A percentile compares a stretch with the other conserved stretches of the same genome.
Evolutionary conservation across 768 basidiomycete species (phyloP).

Genomic region (Tricholomella constricta): DNA sequence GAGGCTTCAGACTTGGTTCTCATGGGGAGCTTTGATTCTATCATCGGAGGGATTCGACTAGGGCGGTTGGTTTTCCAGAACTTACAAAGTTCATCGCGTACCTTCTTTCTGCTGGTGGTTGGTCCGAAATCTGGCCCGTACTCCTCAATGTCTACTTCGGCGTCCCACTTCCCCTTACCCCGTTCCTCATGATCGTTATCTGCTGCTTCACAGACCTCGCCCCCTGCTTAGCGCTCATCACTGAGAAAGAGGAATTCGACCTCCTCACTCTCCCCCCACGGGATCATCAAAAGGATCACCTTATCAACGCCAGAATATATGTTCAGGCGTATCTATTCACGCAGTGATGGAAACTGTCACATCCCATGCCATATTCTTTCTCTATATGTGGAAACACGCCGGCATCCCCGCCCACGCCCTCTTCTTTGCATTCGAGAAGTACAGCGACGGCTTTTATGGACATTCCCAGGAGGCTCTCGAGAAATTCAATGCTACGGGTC

Average conservation of each 20-base stretch:
- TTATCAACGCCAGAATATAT: constrained; percentile 22
- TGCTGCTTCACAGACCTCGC: constrained; percentile 21
- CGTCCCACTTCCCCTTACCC: constrained; percentile 58
- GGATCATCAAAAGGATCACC: constrained; percentile 20
- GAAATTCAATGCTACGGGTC: constrained; percentile 40
- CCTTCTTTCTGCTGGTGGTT: constrained; percentile 54
- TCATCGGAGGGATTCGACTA: constrained; percentile 58
- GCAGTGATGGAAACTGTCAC: constrained; percentile 19
- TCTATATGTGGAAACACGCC: constrained; percentile 39
- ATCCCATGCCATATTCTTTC: constrained; percentile 32
- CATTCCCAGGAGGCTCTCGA: constrained; percentile 30
- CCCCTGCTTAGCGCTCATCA: constrained; percentile 16
- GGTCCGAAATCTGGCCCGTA: constrained; percentile 60
- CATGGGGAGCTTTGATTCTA: constrained; percentile 52
- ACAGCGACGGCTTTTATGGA: constrained; percentile 37
- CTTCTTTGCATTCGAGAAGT: constrained; percentile 43
- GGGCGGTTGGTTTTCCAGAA: constrained; percentile 64
- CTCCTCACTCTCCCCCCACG: constrained; percentile 20
- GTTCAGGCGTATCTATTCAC: constrained; percentile 17
- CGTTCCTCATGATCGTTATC: constrained; percentile 27
- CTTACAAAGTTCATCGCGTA: constrained; percentile 52
- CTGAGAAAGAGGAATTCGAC: constrained; percentile 22
- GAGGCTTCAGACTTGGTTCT: constrained; percentile 49
- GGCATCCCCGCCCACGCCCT: constrained; percentile 38
- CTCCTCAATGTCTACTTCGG: constrained; percentile 58